Percentiles rank a stretch among this genome's conserved stretches.
phyloP scores from a whole-genome alignment of 2,329 filamentous ascomycete genomes.

The Aspergillus brasiliensis region DNA sequence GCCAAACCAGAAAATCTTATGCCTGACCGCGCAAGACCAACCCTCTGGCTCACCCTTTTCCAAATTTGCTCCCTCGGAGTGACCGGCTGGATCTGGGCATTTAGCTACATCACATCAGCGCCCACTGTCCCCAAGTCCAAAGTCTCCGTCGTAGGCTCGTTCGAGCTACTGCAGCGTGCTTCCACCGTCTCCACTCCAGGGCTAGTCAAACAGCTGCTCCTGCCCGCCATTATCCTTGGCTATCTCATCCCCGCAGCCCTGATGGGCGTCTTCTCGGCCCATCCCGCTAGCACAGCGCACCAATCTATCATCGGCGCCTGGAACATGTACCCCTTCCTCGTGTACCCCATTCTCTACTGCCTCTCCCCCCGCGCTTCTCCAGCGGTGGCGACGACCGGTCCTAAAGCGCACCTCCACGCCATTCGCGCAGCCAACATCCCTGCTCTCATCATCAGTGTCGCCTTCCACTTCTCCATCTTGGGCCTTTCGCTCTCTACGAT shows the following conservation, averaged over 20 bases:
- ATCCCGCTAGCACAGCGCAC: background rate
- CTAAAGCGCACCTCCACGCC: background rate
- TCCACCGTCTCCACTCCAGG: background rate
- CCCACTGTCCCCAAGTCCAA: background rate
- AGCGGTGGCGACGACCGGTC: too few relatives aligned
- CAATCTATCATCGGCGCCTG: background rate
- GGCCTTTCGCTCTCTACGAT: background rate
- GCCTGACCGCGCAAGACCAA: too few relatives aligned
- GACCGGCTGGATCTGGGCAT: slow-evolving; percentile 1
- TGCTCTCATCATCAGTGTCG: background rate
- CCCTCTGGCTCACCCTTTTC: slow-evolving; percentile 5
- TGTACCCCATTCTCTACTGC: too few relatives aligned
- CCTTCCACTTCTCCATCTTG: background rate
- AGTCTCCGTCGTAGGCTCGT: too few relatives aligned
- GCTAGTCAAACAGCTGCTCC: background rate
- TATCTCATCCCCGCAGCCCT: background rate
- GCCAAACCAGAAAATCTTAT: too few relatives aligned
- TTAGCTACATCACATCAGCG: background rate
- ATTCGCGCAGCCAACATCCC: background rate
- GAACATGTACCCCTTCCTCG: background rate
- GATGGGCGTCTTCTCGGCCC: background rate
- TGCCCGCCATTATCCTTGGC: background rate
- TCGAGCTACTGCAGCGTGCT: background rate
- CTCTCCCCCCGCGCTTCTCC: too few relatives aligned
- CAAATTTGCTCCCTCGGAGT: background rate